Evolutionary conservation across 1,284 basidiomycete species (phyloP), one percentile per base, ranked within the genome.

Genomic region (Pseudozyma hubeiensis): DNA sequence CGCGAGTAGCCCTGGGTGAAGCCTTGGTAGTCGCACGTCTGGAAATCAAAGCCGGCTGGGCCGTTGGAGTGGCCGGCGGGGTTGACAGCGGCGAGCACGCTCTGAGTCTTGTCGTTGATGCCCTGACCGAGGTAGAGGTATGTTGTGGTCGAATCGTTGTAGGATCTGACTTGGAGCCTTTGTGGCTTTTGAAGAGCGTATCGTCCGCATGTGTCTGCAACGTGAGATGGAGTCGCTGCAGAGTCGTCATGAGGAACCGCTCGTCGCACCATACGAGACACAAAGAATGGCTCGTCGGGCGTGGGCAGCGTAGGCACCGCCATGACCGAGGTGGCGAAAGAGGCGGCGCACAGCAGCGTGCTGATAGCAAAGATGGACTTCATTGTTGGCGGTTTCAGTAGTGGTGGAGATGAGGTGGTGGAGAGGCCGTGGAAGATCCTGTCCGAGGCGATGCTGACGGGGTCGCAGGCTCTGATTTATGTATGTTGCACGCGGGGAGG

Each of bases 1-100:
- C 67, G 67, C 13, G 67, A 61, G 56, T 37, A 60, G 56, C 53
- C 62, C 19, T 70, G 62, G 1, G 57, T 60, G 46, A 70, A 70
- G 33, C 62, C 67, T 11, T 53, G 53, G 45, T 56, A 52, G 67
- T 53, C 58, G 62, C 67, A 64, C 5, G 62, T 53, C 46, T 70
- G 57, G 62, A 70, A 70, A 29, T 57, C 53, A 29, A 70, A 64
- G 7, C 31, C 30, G 24, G 35, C 14, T n/a, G 48, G 30, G 8
- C 34, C 57, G 5, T 64, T 19, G 14, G 37, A n/a, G 24, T 39
- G 43, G 34, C 37, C 51, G 14, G 49, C 5, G 4, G 54, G 35
- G 43, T 41, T 33, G 6, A 56, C 11, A 16, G 60, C 45, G 14
- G 35, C 41, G 13, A 58, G 51, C 10, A 49, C 24, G 19, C 13